Conservation (phyloP, 345 rosid species). For the Citrus maxima region DNA sequence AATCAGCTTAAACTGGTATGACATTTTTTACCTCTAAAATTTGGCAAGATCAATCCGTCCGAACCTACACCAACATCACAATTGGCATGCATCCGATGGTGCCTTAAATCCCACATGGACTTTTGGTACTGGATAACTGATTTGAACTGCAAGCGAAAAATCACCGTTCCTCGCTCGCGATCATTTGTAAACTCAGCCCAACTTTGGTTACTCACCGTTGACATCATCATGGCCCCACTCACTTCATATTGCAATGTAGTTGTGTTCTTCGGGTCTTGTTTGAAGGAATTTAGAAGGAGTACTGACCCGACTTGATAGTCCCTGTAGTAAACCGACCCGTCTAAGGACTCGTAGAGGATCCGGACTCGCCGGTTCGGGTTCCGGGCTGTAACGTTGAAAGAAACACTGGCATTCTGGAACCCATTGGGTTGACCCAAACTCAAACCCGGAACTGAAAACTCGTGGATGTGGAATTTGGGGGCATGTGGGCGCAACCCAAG, state of each 20-base stretch:
- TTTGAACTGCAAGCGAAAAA: slow-evolving; percentile 17
- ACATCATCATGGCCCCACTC: slow-evolving; percentile 19
- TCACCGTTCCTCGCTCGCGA: slow-evolving; percentile 15
- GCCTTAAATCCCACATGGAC: slow-evolving; percentile 25
- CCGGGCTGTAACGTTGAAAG: slow-evolving; percentile 26
- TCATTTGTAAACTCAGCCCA: slow-evolving; percentile 27
- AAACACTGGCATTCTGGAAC: slow-evolving; percentile 17
- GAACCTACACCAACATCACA: slow-evolving; percentile 28
- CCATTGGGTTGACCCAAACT: slow-evolving; percentile 25
- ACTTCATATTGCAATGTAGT: slow-evolving; percentile 9
- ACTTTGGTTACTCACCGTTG: slow-evolving; percentile 21
- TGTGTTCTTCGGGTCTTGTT: slow-evolving; percentile 32
- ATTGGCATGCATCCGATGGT: slow-evolving; percentile 28
- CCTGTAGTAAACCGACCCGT: slow-evolving; percentile 23
- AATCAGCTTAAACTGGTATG: slow-evolving; percentile 5
- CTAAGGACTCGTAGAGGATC: slow-evolving; percentile 24
- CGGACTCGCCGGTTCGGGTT: slow-evolving; percentile 30
- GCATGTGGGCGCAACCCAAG: slow-evolving; percentile 9
- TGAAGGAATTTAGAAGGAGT: slow-evolving; percentile 6
- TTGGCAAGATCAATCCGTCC: slow-evolving; percentile 27
- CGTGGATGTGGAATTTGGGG: slow-evolving; percentile 18
- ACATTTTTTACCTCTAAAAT: slow-evolving; percentile 18
- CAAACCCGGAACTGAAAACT: slow-evolving; percentile 27
- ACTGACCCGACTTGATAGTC: slow-evolving; percentile 19
- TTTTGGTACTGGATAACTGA: slow-evolving; percentile 20